Base-by-base conservation (phyloP, 768 basidiomycete genomes). In the Cystobasidium tubakii region DNA sequence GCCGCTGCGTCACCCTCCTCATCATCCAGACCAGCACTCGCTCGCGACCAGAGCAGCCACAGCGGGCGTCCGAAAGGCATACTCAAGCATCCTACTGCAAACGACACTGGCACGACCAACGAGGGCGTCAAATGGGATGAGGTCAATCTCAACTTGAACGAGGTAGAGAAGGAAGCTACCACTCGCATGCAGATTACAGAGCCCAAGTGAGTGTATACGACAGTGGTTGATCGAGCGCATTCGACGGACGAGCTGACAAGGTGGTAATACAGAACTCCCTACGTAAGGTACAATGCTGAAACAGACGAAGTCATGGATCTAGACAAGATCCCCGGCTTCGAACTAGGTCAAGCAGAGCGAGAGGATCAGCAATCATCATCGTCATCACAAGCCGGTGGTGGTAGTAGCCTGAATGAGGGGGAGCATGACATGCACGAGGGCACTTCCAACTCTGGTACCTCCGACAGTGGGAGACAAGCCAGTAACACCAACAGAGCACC, bases 311-410 rank as follows among this genome's bases (percentile, higher is more conserved):
- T 79, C 39, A 77, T 77, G 78, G 77, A 79, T 66, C 60, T 79
- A 12, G 78, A 79, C 76, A 74, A 79, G 67, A 79, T 79, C 39
- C 79, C 79, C 13, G 79, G 79, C 19, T 77, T 79, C 63, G 76
- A 75, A 29, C 75, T 79, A 42, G 78, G 78, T 34, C 27, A 43
- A n/a, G 53, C 74, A 0, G 76, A 77, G 44, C 72, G 73, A 1
- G 34, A 60, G 15, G 57, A 60, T 31, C 57, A 60, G 33, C 57
- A 60, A 60, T 60, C 57, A 13, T 23, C 64, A 66, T 66, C 25
- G 42, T 64, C 75, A 29, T 43, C 44, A 2, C 64, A 44, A 23
- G n/a, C n/a, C 21, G 19, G 7, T 13, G 29, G 27, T 6, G 6
- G 29, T 6, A 60, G 57, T 6, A 60, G 57, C 33, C n/a, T n/a